Base-by-base conservation (phyloP, 345 rosid genomes). In the Brassica napus region DNA sequence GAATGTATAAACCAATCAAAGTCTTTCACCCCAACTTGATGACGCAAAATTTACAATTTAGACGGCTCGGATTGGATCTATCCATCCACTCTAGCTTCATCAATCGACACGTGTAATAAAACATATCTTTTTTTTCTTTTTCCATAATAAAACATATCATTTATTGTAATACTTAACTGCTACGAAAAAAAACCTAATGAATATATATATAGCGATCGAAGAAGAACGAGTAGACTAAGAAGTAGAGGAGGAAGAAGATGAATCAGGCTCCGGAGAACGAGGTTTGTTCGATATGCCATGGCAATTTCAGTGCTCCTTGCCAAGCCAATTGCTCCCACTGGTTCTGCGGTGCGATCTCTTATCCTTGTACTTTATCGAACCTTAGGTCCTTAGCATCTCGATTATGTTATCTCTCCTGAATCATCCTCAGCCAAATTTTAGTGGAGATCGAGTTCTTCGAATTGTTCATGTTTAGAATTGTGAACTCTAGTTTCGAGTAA, bases 271-370 rank as follows among this genome's bases (percentile, higher is more conserved):
- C 92, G 28, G 82, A 74, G 69, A 87, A 86, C 73, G 97, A 92
- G 62, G 60, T 77, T 32, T 94, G 97, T 83, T 87, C 97, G 16
- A 80, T 94, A 2, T 94, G 97, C 88, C 97, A 86, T 83, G 94
- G 87, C 32, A 68, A 31, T 61, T 94, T 89, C 84, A 86, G 28
- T 69, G 82, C 83, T 76, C 97, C 97, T 71, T 92, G 91, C 71
- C 97, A 94, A 83, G 94, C 92, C 72, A 94, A 91, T 84, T 92
- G 98, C 85, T 92, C 98, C 68, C 98, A 92, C 79, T 94, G 98
- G 98, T 92, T 94, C 73, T 94, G 98, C 82, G 94, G 98, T 94
- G 1, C 69, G 37, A 72, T 14, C 73, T 59, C 30, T 4, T 1
- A 9, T 59, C 11, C 49, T 42, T 42, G 49, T 42, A 10, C 14